Evolutionary conservation across 2,329 filamentous ascomycete species (phyloP), one percentile per base, ranked within the genome.

Genomic region (Fusarium sp.): DNA sequence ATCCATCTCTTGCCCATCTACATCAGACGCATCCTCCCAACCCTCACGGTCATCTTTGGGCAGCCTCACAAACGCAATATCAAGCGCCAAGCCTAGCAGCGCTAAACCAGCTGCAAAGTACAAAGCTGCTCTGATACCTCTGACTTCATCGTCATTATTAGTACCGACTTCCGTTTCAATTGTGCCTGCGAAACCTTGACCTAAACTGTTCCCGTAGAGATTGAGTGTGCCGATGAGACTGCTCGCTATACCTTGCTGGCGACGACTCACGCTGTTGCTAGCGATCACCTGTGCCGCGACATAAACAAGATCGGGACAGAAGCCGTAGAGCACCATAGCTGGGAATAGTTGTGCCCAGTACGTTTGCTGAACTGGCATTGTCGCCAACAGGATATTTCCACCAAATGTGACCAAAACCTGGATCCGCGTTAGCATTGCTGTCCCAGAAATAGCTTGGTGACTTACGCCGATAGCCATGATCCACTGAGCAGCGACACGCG

Each of bases 221-320:
- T 78, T 78, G 1, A 80, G 65, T 1, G 75, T 77, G 3, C 85
- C 84, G 10, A 88, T 81, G 4, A 88, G 74, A 16, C 81, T 84
- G 0, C 81, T 83, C 0, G 85, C 85, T 5, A 87, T 78, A 0
- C 86, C 86, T 53, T 88, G 85, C 24, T 88, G 80, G 8, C 80
- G 78, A 5, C 80, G 78, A 5, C 72, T 78, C 30, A 87, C 85
- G 1, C 80, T 81, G 59, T 87, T 86, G 57, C 85, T 87, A 0
- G 85, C 84, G 57, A 87, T 85, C 7, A 88, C 84, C 62, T 87
- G 84, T 0, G 84, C 84, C 0, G 83, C 84, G 0, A 84, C 82
- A 56, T 82, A 86, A 8, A 85, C 80, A 4, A 87, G 81, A 62
- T 87, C 85, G 0, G 84, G 84, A 30, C 82, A 84, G 44, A 69